Evolutionary conservation across 306 rosid species (phyloP).

Genomic region (Senna siamea): DNA sequence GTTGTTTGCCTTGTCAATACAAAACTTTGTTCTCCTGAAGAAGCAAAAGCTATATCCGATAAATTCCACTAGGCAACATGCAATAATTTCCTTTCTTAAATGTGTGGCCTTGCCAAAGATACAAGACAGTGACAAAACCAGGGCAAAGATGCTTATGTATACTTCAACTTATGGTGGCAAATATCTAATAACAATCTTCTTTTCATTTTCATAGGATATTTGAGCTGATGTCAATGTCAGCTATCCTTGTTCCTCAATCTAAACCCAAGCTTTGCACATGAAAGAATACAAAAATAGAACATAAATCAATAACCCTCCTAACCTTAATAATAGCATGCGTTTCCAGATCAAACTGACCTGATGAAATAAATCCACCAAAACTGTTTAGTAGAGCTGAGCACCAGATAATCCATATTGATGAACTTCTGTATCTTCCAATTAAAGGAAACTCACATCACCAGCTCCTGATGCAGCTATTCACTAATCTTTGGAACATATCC

Average conservation of each 20-base stretch:
- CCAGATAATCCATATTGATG: not conserved
- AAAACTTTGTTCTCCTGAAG: slow-evolving; percentile 22
- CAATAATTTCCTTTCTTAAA: not conserved
- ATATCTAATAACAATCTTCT: slow-evolving; percentile 7
- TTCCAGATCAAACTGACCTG: slow-evolving; percentile 26
- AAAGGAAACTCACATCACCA: slow-evolving; percentile 8
- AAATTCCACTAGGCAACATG: not conserved
- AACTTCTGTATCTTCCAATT: too few relatives aligned
- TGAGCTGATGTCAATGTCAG: slow-evolving; percentile 2
- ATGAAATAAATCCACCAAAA: slow-evolving; percentile 27
- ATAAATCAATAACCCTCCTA: not conserved
- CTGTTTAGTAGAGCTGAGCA: slow-evolving; percentile 23
- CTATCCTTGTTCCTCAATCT: slow-evolving; percentile 19
- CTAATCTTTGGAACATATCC: slow-evolving; percentile 70
- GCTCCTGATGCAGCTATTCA: slow-evolving; percentile 43
- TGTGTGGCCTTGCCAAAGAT: not conserved
- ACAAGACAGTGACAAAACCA: slow-evolving; percentile 15
- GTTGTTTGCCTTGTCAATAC: slow-evolving; percentile 10
- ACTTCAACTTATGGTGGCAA: not conserved
- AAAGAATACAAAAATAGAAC: too few relatives aligned
- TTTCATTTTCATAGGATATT: slow-evolving; percentile 27
- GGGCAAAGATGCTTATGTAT: not conserved
- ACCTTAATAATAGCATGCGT: slow-evolving; percentile 1
- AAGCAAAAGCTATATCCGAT: slow-evolving; percentile 19
- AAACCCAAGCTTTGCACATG: not conserved